Conservation (phyloP, 345 rosid species). For the Salix koriyanagi region DNA sequence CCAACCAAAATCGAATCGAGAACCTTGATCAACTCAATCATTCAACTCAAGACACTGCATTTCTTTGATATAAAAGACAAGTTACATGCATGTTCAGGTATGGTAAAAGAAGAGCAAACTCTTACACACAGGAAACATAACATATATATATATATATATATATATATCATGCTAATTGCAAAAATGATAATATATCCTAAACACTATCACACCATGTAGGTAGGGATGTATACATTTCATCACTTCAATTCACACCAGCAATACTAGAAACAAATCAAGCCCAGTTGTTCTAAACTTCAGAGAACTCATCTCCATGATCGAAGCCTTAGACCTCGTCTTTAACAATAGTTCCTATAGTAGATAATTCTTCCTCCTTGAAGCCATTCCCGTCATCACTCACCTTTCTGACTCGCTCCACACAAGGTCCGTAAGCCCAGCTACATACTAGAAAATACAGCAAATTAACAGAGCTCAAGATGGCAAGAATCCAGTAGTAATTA, state of each 20-base stretch:
- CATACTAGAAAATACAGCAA: constrained; percentile 57
- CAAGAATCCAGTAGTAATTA: constrained; percentile 47
- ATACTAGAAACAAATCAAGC: not conserved
- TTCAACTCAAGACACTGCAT: constrained; percentile 10
- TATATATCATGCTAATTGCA: not conserved
- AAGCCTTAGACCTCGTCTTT: constrained; percentile 24
- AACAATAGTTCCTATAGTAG: not conserved
- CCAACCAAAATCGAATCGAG: rapidly evolving
- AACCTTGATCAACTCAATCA: not conserved
- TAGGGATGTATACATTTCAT: not conserved
- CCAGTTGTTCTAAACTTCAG: not conserved
- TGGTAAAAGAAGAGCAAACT: not conserved
- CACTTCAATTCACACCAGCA: not conserved
- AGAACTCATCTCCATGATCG: not conserved
- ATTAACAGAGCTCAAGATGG: constrained; percentile 37
- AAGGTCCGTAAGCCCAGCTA: constrained; percentile 74
- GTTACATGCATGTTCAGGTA: not conserved
- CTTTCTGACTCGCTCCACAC: constrained; percentile 29
- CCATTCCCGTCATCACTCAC: constrained; percentile 35
- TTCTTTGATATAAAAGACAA: not conserved
- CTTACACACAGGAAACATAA: too few species aligned
- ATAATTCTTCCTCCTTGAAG: constrained; percentile 14
- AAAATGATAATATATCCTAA: constrained; percentile 2
- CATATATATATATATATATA: not conserved
- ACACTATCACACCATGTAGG: constrained; percentile 11